Base-by-base conservation (phyloP, 768 basidiomycete genomes). In the Rhodotorula graminis region DNA sequence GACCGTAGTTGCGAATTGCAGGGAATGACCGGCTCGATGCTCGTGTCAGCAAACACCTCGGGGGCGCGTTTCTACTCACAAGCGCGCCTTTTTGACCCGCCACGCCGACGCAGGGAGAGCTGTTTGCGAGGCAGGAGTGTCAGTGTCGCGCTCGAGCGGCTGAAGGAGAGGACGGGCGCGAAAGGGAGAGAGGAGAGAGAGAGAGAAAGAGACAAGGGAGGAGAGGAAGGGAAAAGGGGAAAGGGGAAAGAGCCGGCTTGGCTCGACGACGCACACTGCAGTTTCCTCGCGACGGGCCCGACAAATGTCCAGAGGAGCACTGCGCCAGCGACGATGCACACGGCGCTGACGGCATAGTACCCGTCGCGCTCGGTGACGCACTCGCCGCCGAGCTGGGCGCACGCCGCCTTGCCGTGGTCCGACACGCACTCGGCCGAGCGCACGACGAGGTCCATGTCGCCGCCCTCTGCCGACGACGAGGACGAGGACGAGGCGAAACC, bases 301-400 rank as follows among this genome's bases (percentile, higher is more conserved):
- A 95, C 89, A 79, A 88, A 94, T 53, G 84, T 82, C 53, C 93
- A 77, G 52, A 97, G 83, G 76, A 92, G 84, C 2, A 87, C 65
- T 27, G 88, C 84, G n/a, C 93, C 95, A 55, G 93, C 84, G 14
- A 82, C 78, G 74, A 96, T 83, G 82, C 93, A 96, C n/a, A 92
- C 79, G 12, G 81, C 85, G 42, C 89, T 90, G 64, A 94, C 87
- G 69, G 87, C 85, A 81, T 93, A 98, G 82, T 95, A 98, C 19
- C 96, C 96, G 81, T 99, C 96, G 33, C 85, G 85, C 80, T 91
- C 87, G 2, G 89, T 91, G 61, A 90, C 83, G 80, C 96, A 99
- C 53, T 84, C 81, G 1, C 96, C 96, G 19, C 86, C 88, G 65
- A 91, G 83, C 5, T 87, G 86, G 31, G 85, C 83, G 81, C 96